Base-by-base conservation (phyloP, 306 rosid genomes). In the Rosa chinensis region DNA sequence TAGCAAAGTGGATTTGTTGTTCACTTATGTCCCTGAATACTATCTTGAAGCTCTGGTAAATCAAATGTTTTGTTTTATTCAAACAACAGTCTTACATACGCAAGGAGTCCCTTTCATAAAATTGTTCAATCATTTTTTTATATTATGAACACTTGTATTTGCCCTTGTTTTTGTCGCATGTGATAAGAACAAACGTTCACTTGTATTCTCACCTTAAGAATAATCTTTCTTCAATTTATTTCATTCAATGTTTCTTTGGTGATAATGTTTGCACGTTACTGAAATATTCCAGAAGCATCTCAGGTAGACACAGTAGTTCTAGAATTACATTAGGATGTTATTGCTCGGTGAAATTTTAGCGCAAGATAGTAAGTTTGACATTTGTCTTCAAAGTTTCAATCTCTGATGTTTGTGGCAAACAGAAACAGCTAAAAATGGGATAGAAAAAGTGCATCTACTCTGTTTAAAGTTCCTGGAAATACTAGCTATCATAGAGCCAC, bases 11-110 rank as follows among this genome's bases (percentile, higher is more conserved):
- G 97, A 91, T 86, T 87, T 90, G 0, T 82, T 95, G 83, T 95
- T 95, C 70, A n/a, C 87, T 40, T 95, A 86, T 78, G 79, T 88
- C 84, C 99, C 99, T 82, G 99, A 92, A 87, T 92, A 86, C 82
- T 95, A 92, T 87, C 76, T 95, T 77, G 99, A 90, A 84, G 86
- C 98, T 63, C 86, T 95, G 97, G 99, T 93, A 91, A 90, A 72
- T 87, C 50, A 40, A 66, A 40, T 59, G 12, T 4, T 32, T 44
- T 80, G 40, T 53, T 66, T 40, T 16, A 49, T 83, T 74, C 23
- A 61, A 52, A 37, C 53, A 58, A 10, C 20, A 6, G 10, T 28
- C 28, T 49, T 55, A 25, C 28, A 56, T 70, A 56, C 0, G 59
- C 78, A 12, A 13, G 28, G 58, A 55, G 17, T 23, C 32, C 17